Evolutionary conservation across 2,329 filamentous ascomycete species (phyloP).

Genomic region (Dothideomycetes sp.): DNA sequence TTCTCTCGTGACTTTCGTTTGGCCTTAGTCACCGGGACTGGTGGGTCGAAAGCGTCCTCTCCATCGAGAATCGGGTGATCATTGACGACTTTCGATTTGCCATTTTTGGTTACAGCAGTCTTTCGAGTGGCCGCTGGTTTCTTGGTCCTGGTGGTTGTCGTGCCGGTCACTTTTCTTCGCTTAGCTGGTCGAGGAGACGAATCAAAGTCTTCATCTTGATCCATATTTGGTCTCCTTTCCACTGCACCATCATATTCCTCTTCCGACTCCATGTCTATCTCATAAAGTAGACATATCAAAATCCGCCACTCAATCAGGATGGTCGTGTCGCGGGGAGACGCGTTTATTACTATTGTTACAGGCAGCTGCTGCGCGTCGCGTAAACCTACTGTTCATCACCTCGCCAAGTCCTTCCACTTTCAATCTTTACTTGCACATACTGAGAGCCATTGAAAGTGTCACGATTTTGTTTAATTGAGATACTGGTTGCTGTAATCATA

Average conservation of each 20-base stretch:
- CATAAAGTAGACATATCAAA: neutral
- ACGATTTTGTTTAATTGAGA: no score
- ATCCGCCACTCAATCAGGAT: constrained; percentile 3
- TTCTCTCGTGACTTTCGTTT: constrained; percentile 7
- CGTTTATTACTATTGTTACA: no score
- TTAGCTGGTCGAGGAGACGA: constrained; percentile 26
- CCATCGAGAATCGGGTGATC: neutral
- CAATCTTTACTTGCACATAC: no score
- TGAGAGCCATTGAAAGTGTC: no score
- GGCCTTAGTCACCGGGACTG: constrained; percentile 1
- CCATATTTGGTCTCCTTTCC: neutral
- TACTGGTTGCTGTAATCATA: no score
- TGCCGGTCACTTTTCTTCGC: constrained; percentile 15
- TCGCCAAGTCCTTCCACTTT: no score
- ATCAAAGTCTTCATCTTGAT: constrained; percentile 20
- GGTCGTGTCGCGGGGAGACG: constrained; percentile 3
- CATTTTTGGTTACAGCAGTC: constrained; percentile 7
- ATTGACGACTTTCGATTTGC: neutral
- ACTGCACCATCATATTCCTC: neutral
- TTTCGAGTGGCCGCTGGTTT: constrained; percentile 13
- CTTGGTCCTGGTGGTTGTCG: constrained; percentile 18
- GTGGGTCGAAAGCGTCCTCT: constrained; percentile 10
- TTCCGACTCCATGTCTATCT: neutral
- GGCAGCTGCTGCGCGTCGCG: no score
- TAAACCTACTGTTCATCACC: no score